Percentiles rank a stretch among this genome's conserved stretches.
These are phyloP conservation scores for Paulinella micropora DNA, from an alignment of 78 protist genomes.

Conservation along the genomic window DNA sequence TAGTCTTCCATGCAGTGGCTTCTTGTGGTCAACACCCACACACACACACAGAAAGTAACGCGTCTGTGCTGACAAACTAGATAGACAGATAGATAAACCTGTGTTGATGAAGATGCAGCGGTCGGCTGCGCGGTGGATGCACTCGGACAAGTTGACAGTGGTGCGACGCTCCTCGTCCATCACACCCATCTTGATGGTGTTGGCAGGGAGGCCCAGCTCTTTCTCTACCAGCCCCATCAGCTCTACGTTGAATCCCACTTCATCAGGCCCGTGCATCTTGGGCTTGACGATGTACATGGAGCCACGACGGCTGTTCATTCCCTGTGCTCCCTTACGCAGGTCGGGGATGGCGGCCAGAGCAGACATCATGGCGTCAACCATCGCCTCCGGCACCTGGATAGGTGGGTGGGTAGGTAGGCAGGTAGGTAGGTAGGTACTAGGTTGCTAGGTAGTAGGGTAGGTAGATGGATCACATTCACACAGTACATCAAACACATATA, in stretches of 20 bases:
- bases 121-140: background rate
- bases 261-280: slow-evolving; percentile 38
- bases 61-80: no score
- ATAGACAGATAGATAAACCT: no score
- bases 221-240: slow-evolving; percentile 14
- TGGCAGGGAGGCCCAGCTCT: background rate
- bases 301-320: background rate
- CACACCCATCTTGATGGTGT: slow-evolving; percentile 26
- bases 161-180: slow-evolving; percentile 42
- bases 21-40: no score
- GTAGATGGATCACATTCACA: background rate
- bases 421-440: no score
- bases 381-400: slow-evolving; percentile 27
- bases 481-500: background rate
- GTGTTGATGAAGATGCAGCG: slow-evolving; percentile 38
- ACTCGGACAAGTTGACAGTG: slow-evolving; percentile 22
- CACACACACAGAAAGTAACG: no score
- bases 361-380: slow-evolving; percentile 21
- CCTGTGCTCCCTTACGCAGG: background rate
- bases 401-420: no score
- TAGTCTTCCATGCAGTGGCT: no score
- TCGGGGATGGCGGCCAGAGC: slow-evolving; percentile 6
- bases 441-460: no score
- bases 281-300: slow-evolving; percentile 32
- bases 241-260: slow-evolving; percentile 7